These are phyloP conservation scores for Ulota crispa DNA, from an alignment of 225 moss, liverwort and hornwort genomes.

Conservation along the genomic window DNA sequence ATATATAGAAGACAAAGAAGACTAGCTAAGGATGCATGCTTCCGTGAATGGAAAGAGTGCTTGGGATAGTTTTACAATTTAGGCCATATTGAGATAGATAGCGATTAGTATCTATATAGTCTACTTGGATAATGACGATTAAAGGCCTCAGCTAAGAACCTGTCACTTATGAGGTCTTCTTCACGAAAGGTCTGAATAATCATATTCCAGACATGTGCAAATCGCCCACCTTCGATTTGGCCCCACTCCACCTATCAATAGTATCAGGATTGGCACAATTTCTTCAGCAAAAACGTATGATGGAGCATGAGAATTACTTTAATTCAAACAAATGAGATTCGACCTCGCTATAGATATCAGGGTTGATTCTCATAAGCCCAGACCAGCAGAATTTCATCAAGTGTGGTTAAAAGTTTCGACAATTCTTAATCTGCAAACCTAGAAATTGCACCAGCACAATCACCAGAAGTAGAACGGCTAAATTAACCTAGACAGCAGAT, in stretches of 20 bases:
- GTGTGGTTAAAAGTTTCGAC: neutral
- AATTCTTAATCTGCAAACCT: neutral
- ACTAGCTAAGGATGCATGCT: neutral
- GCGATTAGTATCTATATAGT: neutral
- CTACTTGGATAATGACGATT: neutral
- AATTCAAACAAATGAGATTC: neutral
- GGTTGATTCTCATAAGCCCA: neutral
- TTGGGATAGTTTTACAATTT: neutral
- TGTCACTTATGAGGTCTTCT: constrained; percentile 88
- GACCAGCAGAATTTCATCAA: neutral
- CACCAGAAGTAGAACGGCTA: neutral
- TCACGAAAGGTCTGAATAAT: constrained; percentile 84
- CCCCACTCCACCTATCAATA: constrained; percentile 59
- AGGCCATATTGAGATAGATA: neutral
- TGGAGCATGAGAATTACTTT: neutral
- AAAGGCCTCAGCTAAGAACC: constrained; percentile 33
- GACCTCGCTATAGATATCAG: neutral
- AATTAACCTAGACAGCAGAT: neutral
- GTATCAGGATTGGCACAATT: constrained; percentile 9
- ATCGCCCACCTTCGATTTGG: constrained; percentile 71
- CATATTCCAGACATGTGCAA: constrained; percentile 94
- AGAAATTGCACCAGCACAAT: neutral
- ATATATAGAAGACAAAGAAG: neutral
- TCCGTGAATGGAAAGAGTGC: neutral
- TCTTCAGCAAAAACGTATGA: constrained; percentile 1